phyloP scores from a whole-genome alignment of 805 yeast species.

The Wickerhamiella kazuoi region DNA sequence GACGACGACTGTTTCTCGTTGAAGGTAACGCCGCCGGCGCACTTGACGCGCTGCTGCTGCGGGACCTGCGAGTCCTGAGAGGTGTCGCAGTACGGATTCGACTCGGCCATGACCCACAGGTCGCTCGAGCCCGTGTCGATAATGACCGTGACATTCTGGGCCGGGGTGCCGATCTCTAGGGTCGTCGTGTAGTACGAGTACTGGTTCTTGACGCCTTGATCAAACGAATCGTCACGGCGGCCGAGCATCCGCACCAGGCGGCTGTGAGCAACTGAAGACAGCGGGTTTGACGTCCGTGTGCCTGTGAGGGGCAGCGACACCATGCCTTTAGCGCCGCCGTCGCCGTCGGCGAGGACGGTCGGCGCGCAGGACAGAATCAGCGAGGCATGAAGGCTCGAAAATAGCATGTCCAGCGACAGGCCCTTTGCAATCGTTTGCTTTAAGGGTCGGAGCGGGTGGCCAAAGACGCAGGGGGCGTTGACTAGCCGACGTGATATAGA shows the following conservation, averaged over 20 bases:
- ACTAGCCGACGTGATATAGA: background rate
- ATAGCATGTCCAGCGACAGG: background rate
- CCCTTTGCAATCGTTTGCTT: too few relatives aligned
- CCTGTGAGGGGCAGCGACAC: background rate
- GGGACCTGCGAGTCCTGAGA: background rate
- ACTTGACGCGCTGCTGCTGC: constrained; percentile 1
- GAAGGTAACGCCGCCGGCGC: constrained; percentile 1
- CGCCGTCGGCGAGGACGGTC: background rate
- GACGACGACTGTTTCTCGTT: background rate
- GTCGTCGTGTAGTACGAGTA: constrained; percentile 1
- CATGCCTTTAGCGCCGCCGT: background rate
- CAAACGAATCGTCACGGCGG: background rate
- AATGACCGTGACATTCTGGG: constrained; percentile 34
- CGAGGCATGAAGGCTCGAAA: background rate
- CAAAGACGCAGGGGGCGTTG: too few relatives aligned
- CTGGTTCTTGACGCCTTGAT: background rate
- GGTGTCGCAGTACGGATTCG: constrained; percentile 27
- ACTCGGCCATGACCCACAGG: constrained; percentile 39
- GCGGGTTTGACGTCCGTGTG: background rate
- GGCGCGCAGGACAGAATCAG: background rate
- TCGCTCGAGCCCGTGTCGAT: constrained; percentile 69
- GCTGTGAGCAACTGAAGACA: background rate
- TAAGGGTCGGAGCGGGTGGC: too few relatives aligned
- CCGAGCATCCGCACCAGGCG: too few relatives aligned
- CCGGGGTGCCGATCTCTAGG: constrained; percentile 36